Evolutionary conservation across 2,329 filamentous ascomycete genomes (phyloP).

Genomic region (Cladosporium sphaerospermum): DNA sequence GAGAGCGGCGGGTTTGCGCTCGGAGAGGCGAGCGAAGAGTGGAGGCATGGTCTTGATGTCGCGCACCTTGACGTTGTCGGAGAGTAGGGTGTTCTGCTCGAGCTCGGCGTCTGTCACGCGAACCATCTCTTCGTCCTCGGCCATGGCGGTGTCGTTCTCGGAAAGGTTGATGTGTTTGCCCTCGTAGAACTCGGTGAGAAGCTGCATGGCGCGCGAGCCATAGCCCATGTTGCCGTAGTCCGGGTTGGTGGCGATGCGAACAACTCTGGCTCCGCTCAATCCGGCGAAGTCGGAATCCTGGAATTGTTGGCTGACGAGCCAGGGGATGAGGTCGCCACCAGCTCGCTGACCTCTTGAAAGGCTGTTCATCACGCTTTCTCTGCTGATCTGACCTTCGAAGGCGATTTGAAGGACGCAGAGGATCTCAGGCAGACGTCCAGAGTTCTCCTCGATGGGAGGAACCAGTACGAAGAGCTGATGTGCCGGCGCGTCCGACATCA

Average conservation of each 20-base stretch:
- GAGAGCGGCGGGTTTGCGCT: slow-evolving; percentile 70
- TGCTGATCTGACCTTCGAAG: slow-evolving; percentile 89
- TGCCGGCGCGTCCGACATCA: slow-evolving; percentile 96
- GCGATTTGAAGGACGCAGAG: slow-evolving; percentile 92
- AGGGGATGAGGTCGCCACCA: slow-evolving; percentile 89
- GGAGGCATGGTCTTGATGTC: slow-evolving; percentile 91
- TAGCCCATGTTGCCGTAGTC: slow-evolving; percentile 93
- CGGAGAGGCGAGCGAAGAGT: slow-evolving; percentile 79
- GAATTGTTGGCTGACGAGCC: slow-evolving; percentile 96
- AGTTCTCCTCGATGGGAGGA: slow-evolving; percentile 71
- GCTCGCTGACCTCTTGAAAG: slow-evolving; percentile 83
- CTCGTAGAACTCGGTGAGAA: slow-evolving; percentile 88
- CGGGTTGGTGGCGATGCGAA: slow-evolving; percentile 93
- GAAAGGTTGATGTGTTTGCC: slow-evolving; percentile 82
- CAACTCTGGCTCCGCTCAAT: slow-evolving; percentile 83
- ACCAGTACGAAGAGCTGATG: slow-evolving; percentile 95
- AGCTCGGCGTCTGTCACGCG: slow-evolving; percentile 79
- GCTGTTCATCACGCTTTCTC: slow-evolving; percentile 83
- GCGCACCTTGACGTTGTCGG: slow-evolving; percentile 83
- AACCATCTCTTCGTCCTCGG: slow-evolving; percentile 53
- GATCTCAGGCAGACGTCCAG: slow-evolving; percentile 78
- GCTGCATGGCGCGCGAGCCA: slow-evolving; percentile 77
- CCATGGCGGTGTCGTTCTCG: slow-evolving; percentile 51
- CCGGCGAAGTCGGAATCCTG: slow-evolving; percentile 95
- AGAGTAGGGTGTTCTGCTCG: slow-evolving; percentile 65